Evolutionary conservation across 176 grass and related monocot genomes (phyloP), one percentile per base, ranked within the genome.

Genomic region (Themeda triandra): DNA sequence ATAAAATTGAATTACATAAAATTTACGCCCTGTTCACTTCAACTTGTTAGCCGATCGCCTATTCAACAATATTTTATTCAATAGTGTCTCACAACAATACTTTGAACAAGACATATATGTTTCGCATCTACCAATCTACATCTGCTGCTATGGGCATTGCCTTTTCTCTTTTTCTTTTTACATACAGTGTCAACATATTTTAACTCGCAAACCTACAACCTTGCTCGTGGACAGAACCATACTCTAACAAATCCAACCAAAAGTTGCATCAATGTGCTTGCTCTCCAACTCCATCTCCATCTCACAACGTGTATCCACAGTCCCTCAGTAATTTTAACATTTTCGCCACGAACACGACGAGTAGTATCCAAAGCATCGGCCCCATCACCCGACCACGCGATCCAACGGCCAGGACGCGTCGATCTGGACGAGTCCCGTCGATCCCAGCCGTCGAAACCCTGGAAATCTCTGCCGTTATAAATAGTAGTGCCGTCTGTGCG

Each of bases 371-470:
- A 81, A 58, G 78, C 60, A 66, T 23, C 6, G 2, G 21, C 21
- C 4, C 13, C 13, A 13, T 14, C 84, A 1, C 31, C 21, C 2
- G 18, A 14, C 67, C 14, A 5, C 0, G 13, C 18, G n/a, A 45
- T 68, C 35, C 36, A 35, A 69, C 63, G 71, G 63, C 46, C 36
- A 45, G 2, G 7, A 70, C 23, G 25, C 1, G 9, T 63, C 72
- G 64, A 87, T 81, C 25, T 24, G 17, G 14, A 10, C 18, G 7
- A 1, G 0, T 17, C 10, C 6, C 4, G 6, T 17, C 58, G 19
- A 85, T 85, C 71, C 6, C 74, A 69, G 70, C 87, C 82, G 77
- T 89, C 33, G 0, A 76, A 53, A 76, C 18, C 36, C 49, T 8
- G 11, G 48, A 63, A 23, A 11, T 59, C 24, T 6, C 45, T 76